These are phyloP conservation scores for Vanrija sp. DNA, from an alignment of 1,284 basidiomycete species.

Conservation along the genomic window DNA sequence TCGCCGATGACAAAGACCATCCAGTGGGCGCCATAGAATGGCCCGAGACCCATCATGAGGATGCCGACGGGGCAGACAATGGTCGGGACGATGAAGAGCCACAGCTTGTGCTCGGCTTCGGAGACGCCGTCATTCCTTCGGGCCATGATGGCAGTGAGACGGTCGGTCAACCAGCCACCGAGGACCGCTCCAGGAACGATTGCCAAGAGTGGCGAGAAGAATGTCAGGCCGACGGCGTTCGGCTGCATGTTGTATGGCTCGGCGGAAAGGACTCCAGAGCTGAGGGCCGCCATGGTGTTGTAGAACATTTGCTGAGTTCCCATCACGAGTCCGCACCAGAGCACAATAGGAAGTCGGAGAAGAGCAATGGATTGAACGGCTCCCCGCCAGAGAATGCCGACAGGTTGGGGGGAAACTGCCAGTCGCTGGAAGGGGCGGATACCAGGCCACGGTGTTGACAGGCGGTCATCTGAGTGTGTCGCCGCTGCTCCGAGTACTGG, in stretches of 20 bases:
- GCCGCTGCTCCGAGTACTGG: not conserved
- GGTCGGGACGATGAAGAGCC: constrained; percentile 18
- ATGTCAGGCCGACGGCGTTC: not conserved
- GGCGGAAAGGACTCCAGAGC: not conserved
- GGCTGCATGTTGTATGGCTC: not conserved
- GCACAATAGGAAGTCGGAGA: constrained; percentile 11
- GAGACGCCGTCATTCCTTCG: constrained; percentile 17
- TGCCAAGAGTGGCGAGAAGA: not conserved
- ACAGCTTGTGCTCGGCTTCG: constrained; percentile 24
- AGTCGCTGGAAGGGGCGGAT: constrained; percentile 4
- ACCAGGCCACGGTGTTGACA: constrained; percentile 12
- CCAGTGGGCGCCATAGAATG: constrained; percentile 25
- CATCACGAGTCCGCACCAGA: constrained; percentile 18
- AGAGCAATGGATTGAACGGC: constrained; percentile 12
- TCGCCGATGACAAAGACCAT: constrained; percentile 24
- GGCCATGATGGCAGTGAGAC: constrained; percentile 11
- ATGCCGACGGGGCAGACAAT: constrained; percentile 17
- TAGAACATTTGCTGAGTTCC: constrained; percentile 22
- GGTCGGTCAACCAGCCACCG: constrained; percentile 13
- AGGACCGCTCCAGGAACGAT: constrained; percentile 4
- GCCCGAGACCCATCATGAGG: constrained; percentile 27
- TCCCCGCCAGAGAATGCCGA: constrained; percentile 17
- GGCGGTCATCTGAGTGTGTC: constrained; percentile 4
- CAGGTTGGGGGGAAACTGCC: constrained; percentile 10
- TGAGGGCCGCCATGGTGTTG: constrained; percentile 3